Percentiles rank a stretch among this genome's conserved stretches.
phyloP scores from a whole-genome alignment of 2,329 filamentous ascomycete genomes.

The Pyrenochaeta sp. region DNA sequence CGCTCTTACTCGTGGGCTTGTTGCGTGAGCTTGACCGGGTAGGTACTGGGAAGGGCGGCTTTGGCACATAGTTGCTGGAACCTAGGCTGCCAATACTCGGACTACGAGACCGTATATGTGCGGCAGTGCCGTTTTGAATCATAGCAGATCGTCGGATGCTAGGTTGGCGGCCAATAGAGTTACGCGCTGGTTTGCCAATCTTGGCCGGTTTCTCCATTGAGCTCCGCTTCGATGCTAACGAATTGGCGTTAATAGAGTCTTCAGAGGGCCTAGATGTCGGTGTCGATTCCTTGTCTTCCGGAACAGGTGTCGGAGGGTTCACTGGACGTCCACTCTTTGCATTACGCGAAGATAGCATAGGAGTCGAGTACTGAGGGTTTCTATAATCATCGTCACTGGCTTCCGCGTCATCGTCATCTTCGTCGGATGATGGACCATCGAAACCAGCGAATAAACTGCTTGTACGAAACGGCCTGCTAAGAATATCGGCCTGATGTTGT shows the following conservation, averaged over 20 bases:
- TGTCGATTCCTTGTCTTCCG: conserved; percentile 51
- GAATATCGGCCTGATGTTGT: conserved; percentile 64
- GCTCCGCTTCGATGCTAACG: conserved; percentile 34
- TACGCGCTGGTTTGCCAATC: conserved; percentile 44
- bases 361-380: conserved; percentile 50
- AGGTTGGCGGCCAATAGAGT: conserved; percentile 51
- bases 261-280: conserved; percentile 41
- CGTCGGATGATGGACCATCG: conserved; percentile 68
- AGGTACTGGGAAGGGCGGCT: conserved; percentile 91
- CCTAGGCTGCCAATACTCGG: conserved; percentile 69
- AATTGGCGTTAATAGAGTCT: conserved; percentile 36
- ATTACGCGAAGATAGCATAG: conserved; percentile 56
- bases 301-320: conserved; percentile 52
- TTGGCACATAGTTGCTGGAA: conserved; percentile 49
- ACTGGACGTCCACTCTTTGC: conserved; percentile 58
- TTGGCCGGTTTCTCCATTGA: conserved; percentile 49
- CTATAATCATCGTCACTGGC: conserved; percentile 70
- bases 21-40: conserved; percentile 86
- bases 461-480: conserved; percentile 73
- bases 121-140: conserved; percentile 79
- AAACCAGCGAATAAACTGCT: conserved; percentile 90
- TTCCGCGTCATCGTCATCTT: conserved; percentile 66
- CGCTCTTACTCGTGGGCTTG: conserved; percentile 72
- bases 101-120: conserved; percentile 72
- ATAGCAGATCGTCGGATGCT: conserved; percentile 80